Percentiles rank a stretch among this genome's conserved stretches.
Evolutionary conservation across 805 yeast species (phyloP).

Genomic region (Nakazawaea ishiwadae): DNA sequence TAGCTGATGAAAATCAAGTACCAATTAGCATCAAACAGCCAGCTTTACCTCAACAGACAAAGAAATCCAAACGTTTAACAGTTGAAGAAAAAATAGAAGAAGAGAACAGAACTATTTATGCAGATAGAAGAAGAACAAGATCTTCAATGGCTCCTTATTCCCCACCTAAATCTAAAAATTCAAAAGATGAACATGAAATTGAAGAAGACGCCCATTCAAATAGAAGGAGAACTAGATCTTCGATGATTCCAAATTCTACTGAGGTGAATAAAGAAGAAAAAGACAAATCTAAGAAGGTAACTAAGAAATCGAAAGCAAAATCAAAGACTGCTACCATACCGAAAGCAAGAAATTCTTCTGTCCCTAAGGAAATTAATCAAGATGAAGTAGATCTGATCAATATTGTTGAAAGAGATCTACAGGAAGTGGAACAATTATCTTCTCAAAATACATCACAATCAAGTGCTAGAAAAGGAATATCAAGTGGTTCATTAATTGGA

Average conservation of each 20-base stretch:
- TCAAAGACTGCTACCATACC: too few relatives aligned
- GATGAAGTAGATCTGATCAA: too few relatives aligned
- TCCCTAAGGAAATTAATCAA: too few relatives aligned
- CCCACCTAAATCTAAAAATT: conserved; percentile 12
- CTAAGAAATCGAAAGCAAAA: neutral
- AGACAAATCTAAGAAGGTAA: neutral
- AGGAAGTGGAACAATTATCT: too few relatives aligned
- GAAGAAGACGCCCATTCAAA: too few relatives aligned
- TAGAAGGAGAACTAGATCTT: conserved; percentile 16
- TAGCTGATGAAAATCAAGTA: neutral
- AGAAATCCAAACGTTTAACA: neutral
- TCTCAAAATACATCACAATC: conserved; percentile 8
- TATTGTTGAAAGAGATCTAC: too few relatives aligned
- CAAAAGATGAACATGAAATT: too few relatives aligned
- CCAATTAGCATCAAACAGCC: neutral
- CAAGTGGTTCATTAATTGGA: conserved; percentile 2
- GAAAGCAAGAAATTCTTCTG: too few relatives aligned
- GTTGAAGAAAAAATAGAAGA: conserved; percentile 7
- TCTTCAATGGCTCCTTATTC: conserved; percentile 9
- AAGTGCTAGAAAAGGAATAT: too few relatives aligned
- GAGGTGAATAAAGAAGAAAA: conserved; percentile 5
- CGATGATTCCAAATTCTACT: neutral
- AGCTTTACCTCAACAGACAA: neutral
- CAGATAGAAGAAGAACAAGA: conserved; percentile 16
- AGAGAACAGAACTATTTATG: conserved; percentile 11